Conservation (phyloP, 805 yeast species). For the Peterozyma toletana region DNA sequence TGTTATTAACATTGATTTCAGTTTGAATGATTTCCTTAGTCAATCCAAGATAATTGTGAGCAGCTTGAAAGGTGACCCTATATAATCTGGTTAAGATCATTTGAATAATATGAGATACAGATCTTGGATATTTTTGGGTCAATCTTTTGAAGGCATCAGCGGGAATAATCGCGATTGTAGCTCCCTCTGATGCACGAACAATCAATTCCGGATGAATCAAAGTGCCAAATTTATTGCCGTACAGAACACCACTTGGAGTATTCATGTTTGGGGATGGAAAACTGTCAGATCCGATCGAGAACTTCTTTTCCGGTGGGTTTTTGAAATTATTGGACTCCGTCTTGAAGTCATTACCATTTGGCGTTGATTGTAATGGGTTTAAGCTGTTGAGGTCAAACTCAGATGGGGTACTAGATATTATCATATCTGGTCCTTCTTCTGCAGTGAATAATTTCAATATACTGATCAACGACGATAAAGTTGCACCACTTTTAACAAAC, state of each 20-base stretch:
- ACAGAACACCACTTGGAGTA: constrained; percentile 1
- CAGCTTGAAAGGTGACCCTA: constrained; percentile 86
- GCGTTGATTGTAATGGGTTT: background rate
- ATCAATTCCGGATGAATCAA: constrained; percentile 30
- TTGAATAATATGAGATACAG: constrained; percentile 91
- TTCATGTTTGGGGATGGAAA: background rate
- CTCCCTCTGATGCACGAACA: constrained; percentile 66
- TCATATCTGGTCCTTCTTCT: constrained; percentile 15
- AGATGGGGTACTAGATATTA: background rate
- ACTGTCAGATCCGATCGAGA: background rate
- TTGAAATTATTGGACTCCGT: constrained; percentile 11
- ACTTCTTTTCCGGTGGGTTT: background rate
- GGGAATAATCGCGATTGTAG: constrained; percentile 91
- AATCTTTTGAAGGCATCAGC: constrained; percentile 71
- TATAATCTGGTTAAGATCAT: constrained; percentile 82
- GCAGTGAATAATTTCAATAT: constrained; percentile 70
- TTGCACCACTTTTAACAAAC: constrained; percentile 77
- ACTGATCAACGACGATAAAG: constrained; percentile 75
- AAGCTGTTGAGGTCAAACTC: constrained; percentile 5
- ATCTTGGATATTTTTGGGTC: constrained; percentile 70
- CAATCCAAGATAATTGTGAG: constrained; percentile 78
- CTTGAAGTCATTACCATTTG: constrained; percentile 6
- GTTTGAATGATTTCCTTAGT: constrained; percentile 76
- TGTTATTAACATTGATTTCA: constrained; percentile 58
- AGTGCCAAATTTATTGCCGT: background rate